Conservation (phyloP, 495 filamentous ascomycete genomes). For the Aspergillus cristatus region DNA sequence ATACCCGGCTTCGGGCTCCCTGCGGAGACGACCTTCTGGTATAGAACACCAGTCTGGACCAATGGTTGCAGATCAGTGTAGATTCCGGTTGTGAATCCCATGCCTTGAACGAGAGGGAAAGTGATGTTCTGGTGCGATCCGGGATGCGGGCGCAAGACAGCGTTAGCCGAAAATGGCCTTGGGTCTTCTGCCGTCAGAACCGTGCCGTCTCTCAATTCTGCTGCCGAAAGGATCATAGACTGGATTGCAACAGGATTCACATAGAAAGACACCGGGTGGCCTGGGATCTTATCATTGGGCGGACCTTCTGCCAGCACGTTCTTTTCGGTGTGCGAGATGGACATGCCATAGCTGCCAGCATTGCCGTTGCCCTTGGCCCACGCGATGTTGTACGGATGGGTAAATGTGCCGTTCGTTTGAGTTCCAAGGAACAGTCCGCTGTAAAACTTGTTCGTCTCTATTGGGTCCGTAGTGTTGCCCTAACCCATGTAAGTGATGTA, state of each 20-base stretch:
- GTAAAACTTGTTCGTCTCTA: constrained; percentile 89
- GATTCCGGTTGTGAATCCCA: constrained; percentile 76
- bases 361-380: constrained; percentile 66
- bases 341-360: constrained; percentile 64
- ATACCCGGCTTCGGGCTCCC: constrained; percentile 49
- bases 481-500: constrained; percentile 12
- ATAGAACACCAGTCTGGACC: constrained; percentile 66
- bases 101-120: constrained; percentile 83
- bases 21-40: constrained; percentile 53
- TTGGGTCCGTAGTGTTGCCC: constrained; percentile 39
- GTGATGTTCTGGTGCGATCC: constrained; percentile 50
- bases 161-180: constrained; percentile 61
- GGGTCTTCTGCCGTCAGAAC: constrained; percentile 53
- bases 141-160: constrained; percentile 49
- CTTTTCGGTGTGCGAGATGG: constrained; percentile 61
- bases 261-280: constrained; percentile 58
- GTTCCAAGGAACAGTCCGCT: constrained; percentile 75
- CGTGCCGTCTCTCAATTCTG: constrained; percentile 54
- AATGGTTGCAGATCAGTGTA: constrained; percentile 62
- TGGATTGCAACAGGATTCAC: constrained; percentile 77
- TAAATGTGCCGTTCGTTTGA: constrained; percentile 63
- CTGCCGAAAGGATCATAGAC: constrained; percentile 67
- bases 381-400: constrained; percentile 74
- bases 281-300: constrained; percentile 36
- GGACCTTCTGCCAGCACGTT: constrained; percentile 56